Evolutionary conservation across 495 filamentous ascomycete species (phyloP).

Genomic region (Xylaria palmicola): DNA sequence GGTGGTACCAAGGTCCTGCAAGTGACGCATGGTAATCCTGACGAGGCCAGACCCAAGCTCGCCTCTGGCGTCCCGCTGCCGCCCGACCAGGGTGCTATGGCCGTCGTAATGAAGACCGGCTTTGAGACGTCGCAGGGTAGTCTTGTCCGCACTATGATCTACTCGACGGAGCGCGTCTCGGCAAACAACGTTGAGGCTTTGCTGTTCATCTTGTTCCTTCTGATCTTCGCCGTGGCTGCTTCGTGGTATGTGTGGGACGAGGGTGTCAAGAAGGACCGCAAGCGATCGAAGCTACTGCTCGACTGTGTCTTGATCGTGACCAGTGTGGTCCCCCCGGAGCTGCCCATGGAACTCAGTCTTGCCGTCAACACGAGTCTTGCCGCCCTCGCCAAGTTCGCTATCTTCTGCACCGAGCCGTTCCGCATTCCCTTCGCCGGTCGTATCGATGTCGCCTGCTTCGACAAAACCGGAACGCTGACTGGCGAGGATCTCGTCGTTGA

Average conservation of each 20-base stretch:
- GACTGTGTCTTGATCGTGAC: conserved; percentile 98
- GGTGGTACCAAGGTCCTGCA: conserved; percentile 98
- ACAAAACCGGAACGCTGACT: conserved; percentile 97
- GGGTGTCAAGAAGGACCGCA: conserved; percentile 87
- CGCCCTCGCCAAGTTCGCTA: conserved; percentile 88
- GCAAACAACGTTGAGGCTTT: conserved; percentile 95
- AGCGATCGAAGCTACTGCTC: conserved; percentile 93
- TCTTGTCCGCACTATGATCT: conserved; percentile 98
- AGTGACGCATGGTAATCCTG: conserved; percentile 79
- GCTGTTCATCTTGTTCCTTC: conserved; percentile 93
- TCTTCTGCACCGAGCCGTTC: conserved; percentile 99
- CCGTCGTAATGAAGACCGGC: conserved; percentile 92
- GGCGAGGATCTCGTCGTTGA: conserved; percentile 97
- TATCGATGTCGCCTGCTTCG: conserved; percentile 96
- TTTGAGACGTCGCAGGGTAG: conserved; percentile 99
- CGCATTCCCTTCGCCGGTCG: conserved; percentile 96
- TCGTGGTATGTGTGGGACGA: conserved; percentile 99
- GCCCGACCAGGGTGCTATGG: conserved; percentile 91
- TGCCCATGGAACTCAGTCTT: conserved; percentile 96
- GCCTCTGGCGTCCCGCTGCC: conserved; percentile 69
- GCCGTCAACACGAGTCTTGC: conserved; percentile 99
- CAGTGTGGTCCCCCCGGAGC: conserved; percentile 93
- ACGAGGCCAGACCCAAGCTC: conserved; percentile 64
- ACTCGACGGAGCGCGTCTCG: conserved; percentile 96
- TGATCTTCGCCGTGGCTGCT: conserved; percentile 93